Evolutionary conservation across 306 rosid species (phyloP).

Genomic region (Gleditsia sinensis): DNA sequence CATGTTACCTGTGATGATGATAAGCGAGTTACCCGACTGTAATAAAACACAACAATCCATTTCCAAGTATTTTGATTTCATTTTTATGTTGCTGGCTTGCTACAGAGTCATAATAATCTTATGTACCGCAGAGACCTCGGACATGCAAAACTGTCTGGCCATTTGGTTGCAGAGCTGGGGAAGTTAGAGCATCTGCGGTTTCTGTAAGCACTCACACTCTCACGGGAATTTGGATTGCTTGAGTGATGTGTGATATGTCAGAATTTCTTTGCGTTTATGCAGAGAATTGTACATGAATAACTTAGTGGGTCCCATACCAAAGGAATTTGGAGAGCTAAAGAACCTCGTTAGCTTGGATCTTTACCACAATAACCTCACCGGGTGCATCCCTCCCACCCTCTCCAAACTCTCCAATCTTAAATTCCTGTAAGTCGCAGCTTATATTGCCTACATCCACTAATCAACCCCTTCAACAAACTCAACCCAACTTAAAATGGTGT

Average conservation of each 20-base stretch:
- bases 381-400: slow-evolving; percentile 63
- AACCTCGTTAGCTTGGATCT: slow-evolving; percentile 84
- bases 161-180: slow-evolving; percentile 70
- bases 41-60: too few species aligned
- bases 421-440: slow-evolving; percentile 75
- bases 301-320: slow-evolving; percentile 71
- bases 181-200: slow-evolving; percentile 73
- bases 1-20: slow-evolving; percentile 78
- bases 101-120: neutral
- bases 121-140: slow-evolving; percentile 74
- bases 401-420: slow-evolving; percentile 75
- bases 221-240: neutral
- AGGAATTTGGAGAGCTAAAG: slow-evolving; percentile 68
- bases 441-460: neutral
- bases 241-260: neutral
- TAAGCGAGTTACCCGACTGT: slow-evolving; percentile 72
- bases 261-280: neutral
- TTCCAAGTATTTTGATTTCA: neutral
- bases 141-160: slow-evolving; percentile 78
- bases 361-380: slow-evolving; percentile 72
- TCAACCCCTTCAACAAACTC: neutral
- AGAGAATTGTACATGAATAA: slow-evolving; percentile 81
- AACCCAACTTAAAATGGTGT: neutral
- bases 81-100: too few species aligned
- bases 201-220: slow-evolving; percentile 59